phyloP scores from a whole-genome alignment of 2,329 filamentous ascomycete genomes.

The Ceratocystis ficicola region DNA sequence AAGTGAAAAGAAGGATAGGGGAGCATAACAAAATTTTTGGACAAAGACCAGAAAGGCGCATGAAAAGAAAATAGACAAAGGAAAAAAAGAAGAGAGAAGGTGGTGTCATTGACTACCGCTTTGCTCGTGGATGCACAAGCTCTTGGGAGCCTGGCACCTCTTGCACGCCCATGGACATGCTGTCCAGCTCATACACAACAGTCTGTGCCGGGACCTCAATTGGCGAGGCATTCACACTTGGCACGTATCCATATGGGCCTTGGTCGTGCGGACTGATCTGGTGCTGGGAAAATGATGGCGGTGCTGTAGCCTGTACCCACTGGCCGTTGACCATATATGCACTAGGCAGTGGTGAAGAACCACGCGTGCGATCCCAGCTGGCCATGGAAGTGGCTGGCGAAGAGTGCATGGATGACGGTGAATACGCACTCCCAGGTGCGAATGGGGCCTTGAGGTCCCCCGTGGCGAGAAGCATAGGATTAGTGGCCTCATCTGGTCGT shows the following conservation, averaged over 20 bases:
- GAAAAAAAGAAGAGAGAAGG: background rate
- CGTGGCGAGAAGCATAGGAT: constrained; percentile 14
- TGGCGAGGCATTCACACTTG: constrained; percentile 6
- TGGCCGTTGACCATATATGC: constrained; percentile 17
- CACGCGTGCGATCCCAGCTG: constrained; percentile 16
- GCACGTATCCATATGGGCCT: constrained; percentile 11
- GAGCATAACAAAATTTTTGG: too few relatives aligned
- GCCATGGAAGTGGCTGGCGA: constrained; percentile 14
- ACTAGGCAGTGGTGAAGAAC: constrained; percentile 12
- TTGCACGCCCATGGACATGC: constrained; percentile 13
- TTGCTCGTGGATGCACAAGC: constrained; percentile 19
- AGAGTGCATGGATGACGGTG: constrained; percentile 3
- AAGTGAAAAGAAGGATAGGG: background rate
- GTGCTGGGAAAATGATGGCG: background rate
- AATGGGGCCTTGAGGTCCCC: constrained; percentile 9
- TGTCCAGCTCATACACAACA: constrained; percentile 20
- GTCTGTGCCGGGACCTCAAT: constrained; percentile 16
- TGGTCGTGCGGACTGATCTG: background rate
- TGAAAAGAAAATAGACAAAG: background rate
- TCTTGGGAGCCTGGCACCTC: constrained; percentile 18
- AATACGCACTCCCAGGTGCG: background rate
- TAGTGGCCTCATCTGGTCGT: background rate
- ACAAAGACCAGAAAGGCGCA: background rate
- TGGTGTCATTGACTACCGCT: background rate
- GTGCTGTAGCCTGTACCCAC: constrained; percentile 14